Evolutionary conservation across 768 basidiomycete species (phyloP).

Genomic region (Jaapia argillacea): DNA sequence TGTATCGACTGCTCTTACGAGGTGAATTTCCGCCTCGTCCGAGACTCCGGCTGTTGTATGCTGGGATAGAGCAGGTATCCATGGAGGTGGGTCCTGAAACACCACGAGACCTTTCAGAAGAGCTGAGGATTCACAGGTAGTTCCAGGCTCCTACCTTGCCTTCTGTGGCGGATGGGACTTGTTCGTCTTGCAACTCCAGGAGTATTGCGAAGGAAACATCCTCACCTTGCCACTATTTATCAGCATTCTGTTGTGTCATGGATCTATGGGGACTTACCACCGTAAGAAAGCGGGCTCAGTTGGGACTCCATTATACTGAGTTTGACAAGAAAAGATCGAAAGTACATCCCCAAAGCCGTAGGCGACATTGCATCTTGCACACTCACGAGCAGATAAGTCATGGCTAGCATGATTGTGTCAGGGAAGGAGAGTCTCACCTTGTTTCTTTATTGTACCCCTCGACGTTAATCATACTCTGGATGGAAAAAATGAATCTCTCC

Average conservation of each 20-base stretch:
- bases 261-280: slow-evolving; percentile 26
- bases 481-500: slow-evolving; percentile 85
- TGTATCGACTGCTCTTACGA: slow-evolving; percentile 75
- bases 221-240: slow-evolving; percentile 24
- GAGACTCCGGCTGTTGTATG: slow-evolving; percentile 59
- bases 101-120: not conserved
- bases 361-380: slow-evolving; percentile 64
- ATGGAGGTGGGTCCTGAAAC: slow-evolving; percentile 56
- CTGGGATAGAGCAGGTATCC: slow-evolving; percentile 65
- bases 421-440: slow-evolving; percentile 34
- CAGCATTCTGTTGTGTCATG: slow-evolving; percentile 1
- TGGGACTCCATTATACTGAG: slow-evolving; percentile 69
- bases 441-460: slow-evolving; percentile 63
- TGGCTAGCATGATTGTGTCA: not conserved
- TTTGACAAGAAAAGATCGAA: slow-evolving; percentile 77
- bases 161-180: slow-evolving; percentile 39
- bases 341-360: slow-evolving; percentile 57
- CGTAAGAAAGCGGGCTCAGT: slow-evolving; percentile 46
- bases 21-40: slow-evolving; percentile 61
- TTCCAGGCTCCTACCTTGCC: slow-evolving; percentile 38
- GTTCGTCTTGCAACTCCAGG: slow-evolving; percentile 68
- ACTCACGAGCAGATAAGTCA: slow-evolving; percentile 24
- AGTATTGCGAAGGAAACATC: slow-evolving; percentile 75
- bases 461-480: slow-evolving; percentile 73
- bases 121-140: not conserved